phyloP scores from a whole-genome alignment of 2,329 filamentous ascomycete genomes.

The Cladophialophora bantiana region DNA sequence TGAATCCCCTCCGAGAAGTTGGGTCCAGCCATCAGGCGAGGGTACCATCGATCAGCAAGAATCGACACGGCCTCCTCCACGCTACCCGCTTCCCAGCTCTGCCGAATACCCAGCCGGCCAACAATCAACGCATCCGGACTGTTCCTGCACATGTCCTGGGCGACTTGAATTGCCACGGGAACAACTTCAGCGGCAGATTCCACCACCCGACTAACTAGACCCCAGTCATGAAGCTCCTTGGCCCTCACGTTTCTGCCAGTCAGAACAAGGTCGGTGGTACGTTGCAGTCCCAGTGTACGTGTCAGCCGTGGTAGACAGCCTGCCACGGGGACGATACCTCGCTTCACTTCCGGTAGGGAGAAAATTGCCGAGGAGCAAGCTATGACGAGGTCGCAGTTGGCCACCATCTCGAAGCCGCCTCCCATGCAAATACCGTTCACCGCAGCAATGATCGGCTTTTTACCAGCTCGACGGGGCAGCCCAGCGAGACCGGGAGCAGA shows the following conservation, averaged over 20 bases:
- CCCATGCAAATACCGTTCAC: slow-evolving; percentile 77
- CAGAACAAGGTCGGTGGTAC: slow-evolving; percentile 74
- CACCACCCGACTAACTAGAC: slow-evolving; percentile 65
- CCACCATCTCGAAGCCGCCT: slow-evolving; percentile 76
- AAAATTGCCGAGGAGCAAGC: slow-evolving; percentile 65
- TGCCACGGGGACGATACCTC: slow-evolving; percentile 73
- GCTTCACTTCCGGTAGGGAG: slow-evolving; percentile 72
- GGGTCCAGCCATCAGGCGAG: slow-evolving; percentile 49
- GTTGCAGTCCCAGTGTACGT: slow-evolving; percentile 69
- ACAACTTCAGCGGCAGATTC: slow-evolving; percentile 30
- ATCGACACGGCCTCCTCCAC: slow-evolving; percentile 67
- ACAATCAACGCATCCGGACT: slow-evolving; percentile 79
- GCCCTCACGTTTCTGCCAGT: slow-evolving; percentile 67
- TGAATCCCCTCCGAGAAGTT: slow-evolving; percentile 77
- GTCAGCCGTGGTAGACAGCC: slow-evolving; percentile 73
- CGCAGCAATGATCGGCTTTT: slow-evolving; percentile 77
- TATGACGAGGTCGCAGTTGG: slow-evolving; percentile 75
- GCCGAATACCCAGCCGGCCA: slow-evolving; percentile 70
- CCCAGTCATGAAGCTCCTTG: slow-evolving; percentile 68
- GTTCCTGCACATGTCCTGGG: slow-evolving; percentile 66
- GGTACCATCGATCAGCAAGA: slow-evolving; percentile 66
- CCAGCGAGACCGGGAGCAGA: slow-evolving; percentile 42
- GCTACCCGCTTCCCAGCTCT: slow-evolving; percentile 74
- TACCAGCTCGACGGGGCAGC: slow-evolving; percentile 64
- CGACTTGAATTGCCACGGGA: slow-evolving; percentile 63